A percentile compares a stretch with the other conserved stretches of the same genome.
Evolutionary conservation across 768 basidiomycete species (phyloP).

Genomic region (Panaeolus papilionaceus): DNA sequence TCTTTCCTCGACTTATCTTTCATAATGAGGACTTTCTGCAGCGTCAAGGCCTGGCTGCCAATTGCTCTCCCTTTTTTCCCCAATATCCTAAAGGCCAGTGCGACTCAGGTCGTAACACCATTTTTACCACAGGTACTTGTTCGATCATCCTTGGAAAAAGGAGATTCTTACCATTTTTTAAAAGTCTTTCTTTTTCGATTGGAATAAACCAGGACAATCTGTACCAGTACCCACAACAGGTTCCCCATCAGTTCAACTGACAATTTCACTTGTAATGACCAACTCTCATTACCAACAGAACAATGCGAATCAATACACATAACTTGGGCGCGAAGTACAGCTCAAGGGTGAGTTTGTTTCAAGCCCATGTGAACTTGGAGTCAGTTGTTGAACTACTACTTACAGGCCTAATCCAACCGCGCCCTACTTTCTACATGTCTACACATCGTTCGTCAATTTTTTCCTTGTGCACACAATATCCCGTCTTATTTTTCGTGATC

Average conservation of each 20-base stretch:
- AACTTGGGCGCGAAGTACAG: conserved; percentile 45
- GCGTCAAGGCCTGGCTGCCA: neutral
- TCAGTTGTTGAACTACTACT: conserved; percentile 17
- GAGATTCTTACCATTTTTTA: neutral
- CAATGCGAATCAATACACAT: conserved; percentile 54
- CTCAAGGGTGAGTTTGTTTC: conserved; percentile 42
- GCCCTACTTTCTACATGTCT: conserved; percentile 66
- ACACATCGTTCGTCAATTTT: conserved; percentile 56
- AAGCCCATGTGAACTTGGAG: neutral
- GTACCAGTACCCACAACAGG: conserved; percentile 48
- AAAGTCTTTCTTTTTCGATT: conserved; percentile 54
- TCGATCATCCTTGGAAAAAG: neutral
- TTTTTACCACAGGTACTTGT: conserved; percentile 37
- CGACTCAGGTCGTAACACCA: conserved; percentile 24
- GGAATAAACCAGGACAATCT: conserved; percentile 39
- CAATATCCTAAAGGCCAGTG: neutral
- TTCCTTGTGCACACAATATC: neutral
- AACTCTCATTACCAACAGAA: conserved; percentile 29
- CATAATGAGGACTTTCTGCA: neutral
- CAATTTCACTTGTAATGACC: neutral
- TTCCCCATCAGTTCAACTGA: conserved; percentile 23
- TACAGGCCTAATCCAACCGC: conserved; percentile 58
- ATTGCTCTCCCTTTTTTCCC: neutral
- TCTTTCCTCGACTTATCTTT: neutral
- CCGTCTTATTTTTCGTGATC: conserved; percentile 5